A percentile compares a stretch with the other conserved stretches of the same genome.
These are phyloP conservation scores for Aspergillus cristatus DNA, from an alignment of 495 filamentous ascomycete genomes.

Conservation along the genomic window DNA sequence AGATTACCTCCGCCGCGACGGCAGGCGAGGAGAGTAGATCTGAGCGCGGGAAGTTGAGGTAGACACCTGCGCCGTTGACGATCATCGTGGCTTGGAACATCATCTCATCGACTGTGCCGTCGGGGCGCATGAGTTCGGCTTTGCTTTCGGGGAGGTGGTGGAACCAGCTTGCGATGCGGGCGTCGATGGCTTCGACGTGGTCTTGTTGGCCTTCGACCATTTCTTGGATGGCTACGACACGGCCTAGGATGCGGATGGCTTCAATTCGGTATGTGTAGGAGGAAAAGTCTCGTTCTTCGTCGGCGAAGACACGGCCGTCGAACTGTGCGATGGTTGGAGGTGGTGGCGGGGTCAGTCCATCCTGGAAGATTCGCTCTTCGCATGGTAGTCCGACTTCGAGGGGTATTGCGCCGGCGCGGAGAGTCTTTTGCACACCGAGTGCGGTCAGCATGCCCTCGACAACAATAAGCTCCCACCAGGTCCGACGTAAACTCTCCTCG, in stretches of 20 bases:
- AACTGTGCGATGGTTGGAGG: conserved; percentile 35
- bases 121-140: conserved; percentile 55
- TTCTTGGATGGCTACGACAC: conserved; percentile 48
- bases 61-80: conserved; percentile 47
- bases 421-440: conserved; percentile 27
- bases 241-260: conserved; percentile 63
- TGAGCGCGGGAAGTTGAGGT: conserved; percentile 41
- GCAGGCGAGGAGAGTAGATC: conserved; percentile 40
- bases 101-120: conserved; percentile 70
- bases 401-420: conserved; percentile 26
- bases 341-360: conserved; percentile 27
- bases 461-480: conserved; percentile 88
- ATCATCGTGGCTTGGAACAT: conserved; percentile 89
- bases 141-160: conserved; percentile 74
- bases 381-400: conserved; percentile 34
- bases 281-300: conserved; percentile 38
- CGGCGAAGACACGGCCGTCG: conserved; percentile 35
- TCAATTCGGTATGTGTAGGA: conserved; percentile 45
- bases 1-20: conserved; percentile 39
- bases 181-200: conserved; percentile 52
- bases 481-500: conserved; percentile 72
- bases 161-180: conserved; percentile 71
- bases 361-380: conserved; percentile 40
- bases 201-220: conserved; percentile 35
- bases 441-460: conserved; percentile 54